These are phyloP conservation scores for Raphanus hybrid DNA, from an alignment of 441 rosid genomes.

Conservation along the genomic window DNA sequence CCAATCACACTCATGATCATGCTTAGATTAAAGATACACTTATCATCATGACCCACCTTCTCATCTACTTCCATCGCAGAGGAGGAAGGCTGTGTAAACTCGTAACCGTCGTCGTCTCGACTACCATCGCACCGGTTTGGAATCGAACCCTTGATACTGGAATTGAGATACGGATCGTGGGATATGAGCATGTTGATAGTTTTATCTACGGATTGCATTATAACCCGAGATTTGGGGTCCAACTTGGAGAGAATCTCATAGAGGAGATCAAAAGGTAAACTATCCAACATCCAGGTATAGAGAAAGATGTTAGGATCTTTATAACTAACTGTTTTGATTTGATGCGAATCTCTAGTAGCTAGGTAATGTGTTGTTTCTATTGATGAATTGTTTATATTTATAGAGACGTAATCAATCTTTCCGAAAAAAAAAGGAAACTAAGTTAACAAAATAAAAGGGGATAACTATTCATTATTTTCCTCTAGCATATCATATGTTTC, in stretches of 20 bases:
- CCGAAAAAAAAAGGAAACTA: background rate
- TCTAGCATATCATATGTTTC: background rate
- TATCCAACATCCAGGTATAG: background rate
- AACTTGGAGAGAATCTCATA: conserved; percentile 1
- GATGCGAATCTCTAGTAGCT: conserved; percentile 1
- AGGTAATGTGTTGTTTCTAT: background rate
- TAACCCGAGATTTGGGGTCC: conserved; percentile 8
- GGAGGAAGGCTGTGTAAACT: conserved; percentile 8
- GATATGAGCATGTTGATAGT: background rate
- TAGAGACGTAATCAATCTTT: background rate
- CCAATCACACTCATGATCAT: background rate
- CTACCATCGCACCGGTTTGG: background rate
- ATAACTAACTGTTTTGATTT: background rate
- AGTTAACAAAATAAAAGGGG: background rate
- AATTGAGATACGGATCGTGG: background rate
- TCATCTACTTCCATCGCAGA: background rate
- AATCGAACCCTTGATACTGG: background rate
- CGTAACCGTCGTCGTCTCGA: background rate
- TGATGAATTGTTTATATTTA: background rate
- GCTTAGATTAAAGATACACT: background rate
- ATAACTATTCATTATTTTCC: too few species aligned
- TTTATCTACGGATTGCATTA: background rate
- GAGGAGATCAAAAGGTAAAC: conserved; percentile 7
- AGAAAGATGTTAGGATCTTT: background rate
- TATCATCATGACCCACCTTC: conserved; percentile 10